Evolutionary conservation across 306 rosid species (phyloP), one percentile per base, ranked within the genome.

Genomic region (Ochetophila trinervis): DNA sequence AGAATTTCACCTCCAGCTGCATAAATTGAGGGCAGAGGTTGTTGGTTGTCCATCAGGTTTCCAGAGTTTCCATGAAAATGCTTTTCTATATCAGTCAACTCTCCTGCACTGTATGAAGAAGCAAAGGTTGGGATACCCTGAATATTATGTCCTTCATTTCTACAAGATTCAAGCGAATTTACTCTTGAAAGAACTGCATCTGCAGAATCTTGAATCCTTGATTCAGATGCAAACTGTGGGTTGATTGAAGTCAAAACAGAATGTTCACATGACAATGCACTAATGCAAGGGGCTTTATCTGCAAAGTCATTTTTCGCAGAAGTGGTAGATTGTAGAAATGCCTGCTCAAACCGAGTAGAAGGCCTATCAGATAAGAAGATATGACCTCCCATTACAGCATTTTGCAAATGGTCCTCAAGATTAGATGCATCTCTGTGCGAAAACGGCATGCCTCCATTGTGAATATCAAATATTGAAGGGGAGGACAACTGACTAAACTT

Each of bases 221-320:
- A 23, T 63, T 76, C 80, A 16, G 82, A 77, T 36, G 61, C 36
- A 34, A 75, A 63, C 24, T 17, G 79, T 50, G 79, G 71, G 53
- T 55, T 73, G 7, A 70, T 69, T 69, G 85, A 60, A 34, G 82
- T 78, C 82, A 91, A 74, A 67, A 56, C 37, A 17, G 87, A 85
- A 74, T 63, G 56, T 58, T 79, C 87, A 44, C 72, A 57, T 48
- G 65, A 70, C 70, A 80, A 64, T 51, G 75, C 51, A 55, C 73
- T 77, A 74, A 77, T 77, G 57, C 42, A 34, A 2, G 66, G 27
- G 66, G 20, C 52, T 58, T 35, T 56, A 49, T 56, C 56, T 68
- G 61, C 52, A 53, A 70, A 27, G 51, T 20, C 59, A 32, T 30
- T 57, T 37, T 71, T 57, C 20, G 55, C 53, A 18, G 72, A 72